Base-by-base conservation (phyloP, 257 asterid species). In the Jaltomata sinuosa region DNA sequence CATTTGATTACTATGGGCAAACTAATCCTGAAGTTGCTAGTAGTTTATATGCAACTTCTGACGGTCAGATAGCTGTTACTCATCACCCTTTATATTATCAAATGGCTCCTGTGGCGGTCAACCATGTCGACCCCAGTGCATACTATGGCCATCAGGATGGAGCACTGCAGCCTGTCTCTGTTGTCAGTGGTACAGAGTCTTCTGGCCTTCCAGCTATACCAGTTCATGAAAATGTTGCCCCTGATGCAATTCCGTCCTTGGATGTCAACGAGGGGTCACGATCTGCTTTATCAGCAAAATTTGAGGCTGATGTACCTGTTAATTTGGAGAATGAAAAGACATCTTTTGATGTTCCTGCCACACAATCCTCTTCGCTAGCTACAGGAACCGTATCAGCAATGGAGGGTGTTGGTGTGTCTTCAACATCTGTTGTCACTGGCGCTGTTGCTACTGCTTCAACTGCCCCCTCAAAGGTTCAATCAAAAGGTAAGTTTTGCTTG, bases 51-150 rank as follows among this genome's bases (percentile, higher is more conserved):
- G 47, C 91, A 22, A 89, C 88, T 81, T 84, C 92, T 1, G 94
- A 89, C 65, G 95, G 91, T 74, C 97, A 90, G 81, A 86, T 89
- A 19, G 87, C 93, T 80, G 84, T 86, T 85, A 71, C 95, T 69
- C 95, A 91, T 85, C 84, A 89, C 86, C 90, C 94, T 32, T 87
- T 91, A 34, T 96, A 93, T 84, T 93, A 88, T 86, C 97, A 93
- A 86, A 91, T 88, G 83, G 81, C 91, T 86, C 89, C 97, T 81
- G 83, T 90, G 83, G 88, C 83, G 8, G 89, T 85, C 89, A 90
- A 91, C 85, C 91, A 90, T 82, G 90, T 88, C 64, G 94, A 89
- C 19, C 84, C 93, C 80, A 81, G 87, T 83, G 89, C 93, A 36
- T 91, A 93, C 87, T 93, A 92, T 74, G 91, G 91, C 64, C 87